Conservation (phyloP, 106 monocot genomes). For the Acorus gramineus region DNA sequence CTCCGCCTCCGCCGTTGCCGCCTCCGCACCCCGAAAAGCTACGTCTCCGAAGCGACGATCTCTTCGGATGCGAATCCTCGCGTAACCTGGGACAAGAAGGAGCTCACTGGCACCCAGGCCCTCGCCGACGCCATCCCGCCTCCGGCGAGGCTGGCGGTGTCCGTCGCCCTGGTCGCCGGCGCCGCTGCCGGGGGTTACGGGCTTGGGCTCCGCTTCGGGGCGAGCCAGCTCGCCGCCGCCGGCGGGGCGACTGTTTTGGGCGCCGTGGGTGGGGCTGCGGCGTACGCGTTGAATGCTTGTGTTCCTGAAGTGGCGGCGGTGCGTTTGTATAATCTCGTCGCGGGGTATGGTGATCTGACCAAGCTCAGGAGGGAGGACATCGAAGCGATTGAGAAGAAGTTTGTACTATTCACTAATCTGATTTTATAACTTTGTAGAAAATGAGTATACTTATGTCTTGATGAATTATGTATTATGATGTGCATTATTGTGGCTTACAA, state of each 20-base stretch:
- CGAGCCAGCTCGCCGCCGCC: constrained; percentile 21
- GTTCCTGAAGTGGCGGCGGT: constrained; percentile 82
- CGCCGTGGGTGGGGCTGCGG: constrained; percentile 44
- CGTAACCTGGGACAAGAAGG: constrained; percentile 40
- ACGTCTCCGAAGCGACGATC: background rate
- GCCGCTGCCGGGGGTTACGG: constrained; percentile 65
- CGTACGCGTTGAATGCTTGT: constrained; percentile 36
- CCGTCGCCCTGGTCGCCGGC: constrained; percentile 37
- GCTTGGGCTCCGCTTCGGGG: constrained; percentile 45
- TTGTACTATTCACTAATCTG: constrained; percentile 4
- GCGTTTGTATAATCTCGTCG: constrained; percentile 62
- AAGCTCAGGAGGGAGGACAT: constrained; percentile 53
- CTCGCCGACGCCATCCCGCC: constrained; percentile 48
- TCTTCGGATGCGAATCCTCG: background rate
- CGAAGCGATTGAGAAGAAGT: constrained; percentile 52
- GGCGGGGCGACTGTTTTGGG: constrained; percentile 63
- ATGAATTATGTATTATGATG: background rate
- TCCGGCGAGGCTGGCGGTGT: constrained; percentile 47
- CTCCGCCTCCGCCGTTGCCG: constrained; percentile 4
- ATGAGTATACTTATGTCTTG: too few relatives aligned
- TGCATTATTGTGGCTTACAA: background rate
- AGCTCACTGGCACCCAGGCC: constrained; percentile 45
- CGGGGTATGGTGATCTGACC: constrained; percentile 56
- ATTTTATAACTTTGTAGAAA: background rate
- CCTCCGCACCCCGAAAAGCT: constrained; percentile 2